Evolutionary conservation across 495 filamentous ascomycete genomes (phyloP), one percentile per base, ranked within the genome.

Genomic region (Tuber aestivum): DNA sequence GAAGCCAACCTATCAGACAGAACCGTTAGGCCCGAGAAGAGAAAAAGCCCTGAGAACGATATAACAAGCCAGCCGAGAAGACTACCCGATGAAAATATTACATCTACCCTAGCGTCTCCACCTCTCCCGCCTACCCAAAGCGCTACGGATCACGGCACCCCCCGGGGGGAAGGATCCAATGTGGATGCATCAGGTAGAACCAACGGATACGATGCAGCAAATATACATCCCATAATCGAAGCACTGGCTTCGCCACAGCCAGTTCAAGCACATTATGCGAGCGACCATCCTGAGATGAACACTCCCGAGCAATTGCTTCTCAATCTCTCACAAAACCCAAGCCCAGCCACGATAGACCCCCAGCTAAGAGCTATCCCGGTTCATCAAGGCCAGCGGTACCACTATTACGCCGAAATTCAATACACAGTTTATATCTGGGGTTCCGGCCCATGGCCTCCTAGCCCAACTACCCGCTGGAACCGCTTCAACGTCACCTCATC

Each of bases 301-400:
- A 65, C 56, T 18, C 56, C 56, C 12, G 56, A 65, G 27, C 56
- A 65, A 65, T 65, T 65, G 56, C 56, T 65, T 32, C 56, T 65
- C 56, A 65, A 65, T 65, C 32, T 65, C 27, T 65, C 56, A 65
- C 56, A 65, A 65, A 65, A 65, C 14, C 56, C 56, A 35, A 65
- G 27, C 6, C 56, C 56, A 32, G 12, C 56, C 14, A 35, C 20
- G 27, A 20, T 20, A 35, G 14, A 65, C 16, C 12, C 56, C 56
- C 56, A 65, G 3, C 27, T 18, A 12, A 65, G 56, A 65, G 56
- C 56, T 20, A 65, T 65, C 1, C 56, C 56, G 35, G 56, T 65
- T 35, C 56, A 35, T 7, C 56, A 35, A 65, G 14, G 56, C 27
- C 56, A 65, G 16, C 27, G 14, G 56, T 65, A 65, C 32, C 32